A percentile compares a stretch with the other conserved stretches of the same genome.
Evolutionary conservation across 805 yeast genomes (phyloP).

Genomic region (Kazachstania africana): DNA sequence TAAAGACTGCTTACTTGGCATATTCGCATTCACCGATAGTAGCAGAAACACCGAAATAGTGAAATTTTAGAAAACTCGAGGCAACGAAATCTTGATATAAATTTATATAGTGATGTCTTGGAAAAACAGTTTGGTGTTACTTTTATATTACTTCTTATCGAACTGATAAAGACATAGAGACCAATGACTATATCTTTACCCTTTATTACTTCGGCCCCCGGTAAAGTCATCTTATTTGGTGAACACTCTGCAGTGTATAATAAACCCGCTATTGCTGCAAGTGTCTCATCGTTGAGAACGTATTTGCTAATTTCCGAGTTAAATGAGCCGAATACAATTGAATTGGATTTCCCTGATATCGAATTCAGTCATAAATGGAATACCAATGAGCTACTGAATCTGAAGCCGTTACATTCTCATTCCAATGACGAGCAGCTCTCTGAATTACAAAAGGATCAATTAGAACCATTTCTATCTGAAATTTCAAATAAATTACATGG

Average conservation of each 20-base stretch:
- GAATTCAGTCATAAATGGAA: constrained; percentile 55
- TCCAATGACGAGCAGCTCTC: neutral
- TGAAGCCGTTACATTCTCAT: neutral
- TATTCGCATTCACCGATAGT: too few species aligned
- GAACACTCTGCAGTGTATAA: constrained; percentile 94
- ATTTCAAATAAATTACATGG: constrained; percentile 46
- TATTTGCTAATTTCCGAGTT: constrained; percentile 51
- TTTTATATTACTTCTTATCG: too few species aligned
- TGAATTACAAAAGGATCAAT: neutral
- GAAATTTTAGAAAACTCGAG: too few species aligned
- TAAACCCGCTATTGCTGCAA: constrained; percentile 93
- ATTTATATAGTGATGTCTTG: too few species aligned
- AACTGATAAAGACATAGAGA: too few species aligned
- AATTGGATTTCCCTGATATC: constrained; percentile 78
- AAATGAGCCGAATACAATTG: constrained; percentile 32
- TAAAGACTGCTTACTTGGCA: too few species aligned
- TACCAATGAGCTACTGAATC: neutral
- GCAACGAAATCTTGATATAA: too few species aligned
- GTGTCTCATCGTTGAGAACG: constrained; percentile 67
- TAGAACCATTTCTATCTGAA: constrained; percentile 1
- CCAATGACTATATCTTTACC: too few species aligned
- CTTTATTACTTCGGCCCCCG: constrained; percentile 85
- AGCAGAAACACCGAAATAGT: too few species aligned
- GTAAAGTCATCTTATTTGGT: constrained; percentile 90
- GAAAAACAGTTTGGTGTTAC: too few species aligned